Percentiles rank a stretch among this genome's conserved stretches.
These are phyloP conservation scores for Leishmania arabica DNA, from an alignment of 208 protist species.

Conservation along the genomic window DNA sequence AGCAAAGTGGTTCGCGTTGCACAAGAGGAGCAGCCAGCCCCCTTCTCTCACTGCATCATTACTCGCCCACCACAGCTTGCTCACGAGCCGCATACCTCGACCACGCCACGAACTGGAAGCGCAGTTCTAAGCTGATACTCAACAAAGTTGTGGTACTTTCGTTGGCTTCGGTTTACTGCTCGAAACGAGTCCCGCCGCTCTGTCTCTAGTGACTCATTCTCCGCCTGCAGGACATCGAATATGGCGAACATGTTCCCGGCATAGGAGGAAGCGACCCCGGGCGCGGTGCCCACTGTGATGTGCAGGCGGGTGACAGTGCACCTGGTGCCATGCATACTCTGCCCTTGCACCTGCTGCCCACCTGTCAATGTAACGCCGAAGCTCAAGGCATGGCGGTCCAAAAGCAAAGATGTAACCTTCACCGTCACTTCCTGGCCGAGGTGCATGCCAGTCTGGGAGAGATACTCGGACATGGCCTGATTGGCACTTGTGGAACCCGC, in stretches of 20 bases:
- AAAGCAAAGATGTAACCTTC: slow-evolving; percentile 42
- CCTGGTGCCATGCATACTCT: not conserved
- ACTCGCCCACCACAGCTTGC: not conserved
- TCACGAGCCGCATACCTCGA: slow-evolving; percentile 15
- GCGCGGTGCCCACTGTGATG: slow-evolving; percentile 58
- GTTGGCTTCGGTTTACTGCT: slow-evolving; percentile 59
- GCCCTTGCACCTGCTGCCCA: slow-evolving; percentile 12
- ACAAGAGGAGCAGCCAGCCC: not conserved
- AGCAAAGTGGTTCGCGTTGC: not conserved
- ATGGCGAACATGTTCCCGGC: slow-evolving; percentile 55
- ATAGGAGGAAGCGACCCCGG: slow-evolving; percentile 40
- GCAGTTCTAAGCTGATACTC: slow-evolving; percentile 21
- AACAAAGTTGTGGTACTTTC: slow-evolving; percentile 89
- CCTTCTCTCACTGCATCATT: not conserved
- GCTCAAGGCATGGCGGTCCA: slow-evolving; percentile 75
- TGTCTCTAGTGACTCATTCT: slow-evolving; percentile 49
- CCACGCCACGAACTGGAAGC: slow-evolving; percentile 22
- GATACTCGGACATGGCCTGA: slow-evolving; percentile 15
- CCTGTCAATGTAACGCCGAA: slow-evolving; percentile 32
- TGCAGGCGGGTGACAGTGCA: slow-evolving; percentile 44
- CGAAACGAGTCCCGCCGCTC: slow-evolving; percentile 9
- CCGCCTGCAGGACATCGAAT: slow-evolving; percentile 54
- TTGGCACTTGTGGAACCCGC: not conserved
- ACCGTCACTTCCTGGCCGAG: slow-evolving; percentile 46
- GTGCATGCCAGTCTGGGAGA: slow-evolving; percentile 11